Evolutionary conservation across 371 early-diverging fungal genomes (phyloP), one percentile per base, ranked within the genome.

Genomic region (Mycotypha africana): DNA sequence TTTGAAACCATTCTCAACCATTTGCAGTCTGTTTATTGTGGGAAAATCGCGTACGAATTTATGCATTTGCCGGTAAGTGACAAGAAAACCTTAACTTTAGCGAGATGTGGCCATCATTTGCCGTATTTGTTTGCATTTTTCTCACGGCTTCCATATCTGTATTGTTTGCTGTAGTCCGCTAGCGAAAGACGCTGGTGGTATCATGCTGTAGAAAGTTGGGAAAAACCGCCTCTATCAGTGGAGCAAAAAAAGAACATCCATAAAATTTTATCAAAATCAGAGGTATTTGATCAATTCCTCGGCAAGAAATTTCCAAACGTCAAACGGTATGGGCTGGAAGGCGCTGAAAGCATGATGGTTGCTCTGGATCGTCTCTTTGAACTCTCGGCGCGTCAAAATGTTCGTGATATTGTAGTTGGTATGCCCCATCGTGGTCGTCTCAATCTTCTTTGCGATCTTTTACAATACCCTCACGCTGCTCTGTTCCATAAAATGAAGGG

Each of bases 341-440:
- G 98, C 15, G 93, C 90, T n/a, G 98, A 97, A 62, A 84, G 87
- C 50, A 93, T 96, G 86, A 91, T 95, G 81, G 85, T 92, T 0
- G 92, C 87, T 6, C 61, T 97, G 33, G 92, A 95, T 63, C 70
- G 86, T 39, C 60, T 94, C n/a, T 90, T 96, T 68, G 72, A 75
- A 37, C 67, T 79, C 0, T 79, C 83, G 37, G 82, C 74, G 19
- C 68, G 77, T 49, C 78, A 76, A 17, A 91, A 88, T 22, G 65
- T 94, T 16, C 66, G 79, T 14, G 87, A 92, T 34, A 73, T 86
- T 14, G 83, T 96, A 7, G 48, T 97, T 35, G 86, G 98, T 38
- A 96, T 96, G 97, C 94, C 98, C 8, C 98, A 98, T 67, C 89
- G 98, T 44, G 98, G 98, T 24, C 82, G 98, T 40, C 77, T 98